Evolutionary conservation across 257 asterid species (phyloP).

Genomic region (Gynochthodes officinalis): DNA sequence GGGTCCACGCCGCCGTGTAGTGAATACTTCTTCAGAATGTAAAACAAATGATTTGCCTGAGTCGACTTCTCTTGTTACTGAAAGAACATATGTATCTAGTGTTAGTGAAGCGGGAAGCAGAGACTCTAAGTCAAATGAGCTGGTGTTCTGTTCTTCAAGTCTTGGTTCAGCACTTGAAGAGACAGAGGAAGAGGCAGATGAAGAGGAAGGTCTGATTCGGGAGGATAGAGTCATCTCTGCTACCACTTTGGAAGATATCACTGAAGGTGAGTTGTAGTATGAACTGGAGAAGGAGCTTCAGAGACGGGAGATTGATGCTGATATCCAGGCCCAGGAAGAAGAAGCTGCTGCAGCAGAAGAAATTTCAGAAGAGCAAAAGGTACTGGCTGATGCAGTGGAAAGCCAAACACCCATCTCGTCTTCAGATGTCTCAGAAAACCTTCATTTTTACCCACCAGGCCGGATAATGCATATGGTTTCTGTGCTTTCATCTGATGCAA

Average conservation of each 20-base stretch:
- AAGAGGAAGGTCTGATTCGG: conserved; percentile 51
- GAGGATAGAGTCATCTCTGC: conserved; percentile 38
- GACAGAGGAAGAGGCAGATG: too few relatives aligned
- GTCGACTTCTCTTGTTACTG: conserved; percentile 45
- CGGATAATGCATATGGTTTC: conserved; percentile 73
- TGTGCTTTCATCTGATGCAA: conserved; percentile 35
- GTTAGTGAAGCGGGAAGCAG: conserved; percentile 33
- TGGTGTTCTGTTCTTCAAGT: conserved; percentile 49
- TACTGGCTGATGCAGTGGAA: conserved; percentile 56
- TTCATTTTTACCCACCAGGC: conserved; percentile 80
- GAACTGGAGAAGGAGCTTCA: conserved; percentile 78
- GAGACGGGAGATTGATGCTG: conserved; percentile 46
- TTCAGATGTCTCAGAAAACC: conserved; percentile 60
- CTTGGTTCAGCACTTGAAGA: conserved; percentile 46
- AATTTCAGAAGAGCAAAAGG: conserved; percentile 72
- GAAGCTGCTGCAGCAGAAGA: conserved; percentile 69
- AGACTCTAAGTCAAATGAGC: conserved; percentile 29
- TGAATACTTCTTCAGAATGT: conserved; percentile 34
- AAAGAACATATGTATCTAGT: conserved; percentile 42
- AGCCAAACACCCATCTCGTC: conserved; percentile 57
- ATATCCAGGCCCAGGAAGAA: conserved; percentile 53
- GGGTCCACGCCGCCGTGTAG: conserved; percentile 82
- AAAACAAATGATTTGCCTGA: conserved; percentile 45
- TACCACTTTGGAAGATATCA: conserved; percentile 50
- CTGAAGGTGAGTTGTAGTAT: conserved; percentile 80